Evolutionary conservation across 495 filamentous ascomycete genomes (phyloP), one percentile per base, ranked within the genome.

Genomic region (Clohesyomyces aquaticus): DNA sequence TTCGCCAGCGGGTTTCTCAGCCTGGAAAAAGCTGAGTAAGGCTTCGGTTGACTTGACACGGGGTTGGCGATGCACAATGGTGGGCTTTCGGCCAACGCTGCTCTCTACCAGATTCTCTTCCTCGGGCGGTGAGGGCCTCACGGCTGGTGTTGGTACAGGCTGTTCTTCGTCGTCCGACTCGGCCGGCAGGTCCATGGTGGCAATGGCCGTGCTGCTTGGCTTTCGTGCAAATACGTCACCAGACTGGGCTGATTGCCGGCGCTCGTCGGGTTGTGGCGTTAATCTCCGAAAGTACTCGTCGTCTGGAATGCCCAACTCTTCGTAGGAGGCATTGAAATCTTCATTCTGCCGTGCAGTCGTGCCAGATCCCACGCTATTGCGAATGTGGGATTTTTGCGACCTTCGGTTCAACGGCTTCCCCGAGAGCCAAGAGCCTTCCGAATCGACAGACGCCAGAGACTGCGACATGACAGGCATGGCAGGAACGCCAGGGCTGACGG

Each of bases 361-460:
- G 16, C 54, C 50, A 8, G 68, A 71, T 4, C 64, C 64, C 11
- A 65, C 64, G 32, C 68, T 71, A 21, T 27, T 57, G 8, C 64
- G 59, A 2, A 65, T 22, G 35, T 67, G 67, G 46, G 75, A 72
- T 27, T 77, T 77, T 35, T 83, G 78, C 2, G 84, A 82, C 65
- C 78, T 74, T 48, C 82, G 74, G 46, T 82, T 79, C 61, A 83
- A 75, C 57, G 82, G 82, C 57, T 82, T 80, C 11, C 92, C 91
- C 1, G 90, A 91, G 64, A 97, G 87, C 92, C 92, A 97, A 0
- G 91, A 96, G 1, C 84, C 92, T 77, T 97, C 92, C 0, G 90
- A 93, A 69, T 95, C 92, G 60, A 97, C 86, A 0, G 90, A 93
- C 8, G 90, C 91, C 4, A 94, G 78, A 14, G 91, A 94, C 73